Conservation (phyloP, 106 monocot genomes). For the Gastrodia elata region DNA sequence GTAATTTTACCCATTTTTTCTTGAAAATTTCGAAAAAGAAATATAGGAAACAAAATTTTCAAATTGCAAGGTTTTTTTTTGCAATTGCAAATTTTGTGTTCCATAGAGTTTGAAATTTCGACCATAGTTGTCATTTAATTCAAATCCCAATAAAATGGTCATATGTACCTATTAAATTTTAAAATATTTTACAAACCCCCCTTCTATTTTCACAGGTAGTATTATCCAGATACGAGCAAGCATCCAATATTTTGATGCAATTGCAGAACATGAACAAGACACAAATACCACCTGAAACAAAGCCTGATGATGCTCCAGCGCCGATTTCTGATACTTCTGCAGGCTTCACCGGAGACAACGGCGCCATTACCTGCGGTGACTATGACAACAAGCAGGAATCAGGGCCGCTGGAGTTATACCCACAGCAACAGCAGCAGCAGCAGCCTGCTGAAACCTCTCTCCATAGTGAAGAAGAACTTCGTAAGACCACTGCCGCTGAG, state of each 20-base stretch:
- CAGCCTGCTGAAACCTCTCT: neutral
- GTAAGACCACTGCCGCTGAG: conserved; percentile 37
- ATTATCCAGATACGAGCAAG: conserved; percentile 20
- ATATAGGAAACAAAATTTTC: too few species aligned
- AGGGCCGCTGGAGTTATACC: neutral
- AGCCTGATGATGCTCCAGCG: conserved; percentile 14
- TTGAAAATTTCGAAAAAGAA: too few species aligned
- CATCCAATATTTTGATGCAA: conserved; percentile 13
- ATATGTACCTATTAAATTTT: too few species aligned
- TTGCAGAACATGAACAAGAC: neutral
- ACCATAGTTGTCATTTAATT: too few species aligned
- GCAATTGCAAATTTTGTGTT: too few species aligned
- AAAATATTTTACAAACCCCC: too few species aligned
- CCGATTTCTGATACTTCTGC: conserved; percentile 5
- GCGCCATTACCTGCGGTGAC: too few species aligned
- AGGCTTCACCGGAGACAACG: conserved; percentile 1
- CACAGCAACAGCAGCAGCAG: neutral
- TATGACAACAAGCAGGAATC: neutral
- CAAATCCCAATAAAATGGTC: too few species aligned
- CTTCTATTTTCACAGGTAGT: conserved; percentile 27
- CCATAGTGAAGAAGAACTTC: conserved; percentile 18
- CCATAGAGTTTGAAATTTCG: too few species aligned
- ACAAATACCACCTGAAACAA: conserved; percentile 1
- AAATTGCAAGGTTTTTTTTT: too few species aligned
- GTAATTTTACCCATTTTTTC: too few species aligned